Evolutionary conservation across 2,329 filamentous ascomycete genomes (phyloP).

Genomic region (Colletotrichum sp.): DNA sequence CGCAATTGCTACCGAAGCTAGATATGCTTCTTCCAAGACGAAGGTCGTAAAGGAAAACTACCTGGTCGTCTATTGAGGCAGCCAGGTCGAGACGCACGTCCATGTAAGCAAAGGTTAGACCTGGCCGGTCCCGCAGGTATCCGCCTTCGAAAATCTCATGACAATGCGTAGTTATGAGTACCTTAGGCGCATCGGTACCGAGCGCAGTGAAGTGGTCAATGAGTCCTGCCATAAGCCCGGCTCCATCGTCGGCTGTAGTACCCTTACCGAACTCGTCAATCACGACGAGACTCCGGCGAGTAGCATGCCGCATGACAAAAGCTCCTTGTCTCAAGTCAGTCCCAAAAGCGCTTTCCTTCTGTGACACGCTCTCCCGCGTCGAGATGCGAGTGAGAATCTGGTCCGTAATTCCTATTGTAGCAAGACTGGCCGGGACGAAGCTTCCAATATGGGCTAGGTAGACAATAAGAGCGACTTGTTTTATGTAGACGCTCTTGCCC

Average conservation of each 20-base stretch:
- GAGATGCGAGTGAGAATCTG: constrained; percentile 88
- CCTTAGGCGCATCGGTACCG: constrained; percentile 53
- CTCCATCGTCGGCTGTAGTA: constrained; percentile 62
- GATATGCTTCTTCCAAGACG: constrained; percentile 71
- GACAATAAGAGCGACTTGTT: constrained; percentile 88
- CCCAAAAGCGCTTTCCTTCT: constrained; percentile 66
- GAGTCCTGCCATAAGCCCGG: constrained; percentile 62
- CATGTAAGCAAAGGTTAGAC: constrained; percentile 72
- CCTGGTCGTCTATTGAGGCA: constrained; percentile 61
- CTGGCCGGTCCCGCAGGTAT: constrained; percentile 54
- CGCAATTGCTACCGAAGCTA: constrained; percentile 87
- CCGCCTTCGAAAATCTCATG: constrained; percentile 75
- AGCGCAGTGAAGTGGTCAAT: constrained; percentile 60
- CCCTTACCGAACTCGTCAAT: constrained; percentile 89
- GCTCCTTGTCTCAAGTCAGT: constrained; percentile 89
- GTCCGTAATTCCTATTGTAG: constrained; percentile 85
- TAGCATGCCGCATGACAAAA: constrained; percentile 76
- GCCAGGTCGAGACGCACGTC: constrained; percentile 66
- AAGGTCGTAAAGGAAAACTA: constrained; percentile 79
- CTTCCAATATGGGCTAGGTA: constrained; percentile 93
- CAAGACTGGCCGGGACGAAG: constrained; percentile 82
- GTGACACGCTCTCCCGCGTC: constrained; percentile 68
- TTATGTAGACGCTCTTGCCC: constrained; percentile 94
- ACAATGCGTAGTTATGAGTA: constrained; percentile 67
- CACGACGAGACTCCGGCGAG: constrained; percentile 79